Evolutionary conservation across 495 filamentous ascomycete species (phyloP).

Genomic region (Podospora australis): DNA sequence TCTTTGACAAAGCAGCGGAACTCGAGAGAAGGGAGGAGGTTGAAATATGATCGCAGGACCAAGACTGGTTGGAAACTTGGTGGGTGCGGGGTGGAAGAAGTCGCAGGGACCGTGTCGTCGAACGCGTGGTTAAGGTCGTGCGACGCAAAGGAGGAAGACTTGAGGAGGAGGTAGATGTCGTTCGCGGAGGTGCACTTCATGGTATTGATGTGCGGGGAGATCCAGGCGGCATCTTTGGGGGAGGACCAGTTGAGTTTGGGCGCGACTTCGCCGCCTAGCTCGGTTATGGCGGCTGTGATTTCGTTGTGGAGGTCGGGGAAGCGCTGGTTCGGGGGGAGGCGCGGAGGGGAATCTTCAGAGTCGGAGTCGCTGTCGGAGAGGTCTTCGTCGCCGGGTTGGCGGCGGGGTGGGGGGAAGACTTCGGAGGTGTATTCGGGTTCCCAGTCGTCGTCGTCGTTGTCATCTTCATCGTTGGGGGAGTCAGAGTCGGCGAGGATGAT

Average conservation of each 20-base stretch:
- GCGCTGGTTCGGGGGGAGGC: slow-evolving; percentile 35
- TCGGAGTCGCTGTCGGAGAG: slow-evolving; percentile 16
- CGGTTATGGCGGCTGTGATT: slow-evolving; percentile 67
- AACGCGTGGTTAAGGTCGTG: slow-evolving; percentile 93
- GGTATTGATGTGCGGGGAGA: slow-evolving; percentile 75
- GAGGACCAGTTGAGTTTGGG: slow-evolving; percentile 98
- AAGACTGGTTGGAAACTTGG: slow-evolving; percentile 44
- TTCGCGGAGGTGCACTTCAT: slow-evolving; percentile 81
- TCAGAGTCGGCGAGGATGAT: slow-evolving; percentile 71
- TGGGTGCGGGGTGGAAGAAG: not conserved
- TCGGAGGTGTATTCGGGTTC: slow-evolving; percentile 30
- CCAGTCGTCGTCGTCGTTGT: slow-evolving; percentile 42
- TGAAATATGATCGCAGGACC: slow-evolving; percentile 78
- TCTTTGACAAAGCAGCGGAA: slow-evolving; percentile 91
- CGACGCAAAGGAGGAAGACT: slow-evolving; percentile 86
- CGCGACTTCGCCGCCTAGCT: slow-evolving; percentile 72
- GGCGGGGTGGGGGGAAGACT: slow-evolving; percentile 21
- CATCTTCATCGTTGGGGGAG: slow-evolving; percentile 37
- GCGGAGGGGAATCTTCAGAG: slow-evolving; percentile 24
- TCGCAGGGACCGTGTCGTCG: slow-evolving; percentile 58
- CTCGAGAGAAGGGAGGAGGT: slow-evolving; percentile 82
- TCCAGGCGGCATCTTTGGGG: slow-evolving; percentile 96
- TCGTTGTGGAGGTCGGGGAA: slow-evolving; percentile 65
- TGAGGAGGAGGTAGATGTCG: slow-evolving; percentile 89
- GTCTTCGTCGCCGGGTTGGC: slow-evolving; percentile 18